Conservation (phyloP, 257 asterid species). For the Rauvolfia tetraphylla region DNA sequence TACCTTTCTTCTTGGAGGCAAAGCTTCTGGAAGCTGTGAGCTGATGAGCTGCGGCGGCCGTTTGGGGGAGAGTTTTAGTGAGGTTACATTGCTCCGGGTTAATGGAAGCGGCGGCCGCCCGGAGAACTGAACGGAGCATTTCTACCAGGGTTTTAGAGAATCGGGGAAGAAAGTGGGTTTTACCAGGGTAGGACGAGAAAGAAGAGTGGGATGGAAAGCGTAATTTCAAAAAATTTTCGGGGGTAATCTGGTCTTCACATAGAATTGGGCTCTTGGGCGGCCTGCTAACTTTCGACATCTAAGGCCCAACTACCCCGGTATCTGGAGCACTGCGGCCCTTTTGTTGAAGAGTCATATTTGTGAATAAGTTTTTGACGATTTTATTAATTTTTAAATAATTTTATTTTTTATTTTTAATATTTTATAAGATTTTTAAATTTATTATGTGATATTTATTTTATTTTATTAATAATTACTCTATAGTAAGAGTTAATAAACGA, state of each 20-base stretch:
- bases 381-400: too few relatives aligned
- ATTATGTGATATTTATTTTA: too few relatives aligned
- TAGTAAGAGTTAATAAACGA: too few relatives aligned
- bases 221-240: background rate
- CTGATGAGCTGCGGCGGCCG: constrained; percentile 28
- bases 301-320: too few relatives aligned
- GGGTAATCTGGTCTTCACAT: background rate
- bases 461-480: too few relatives aligned
- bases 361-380: too few relatives aligned
- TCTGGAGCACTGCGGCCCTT: too few relatives aligned
- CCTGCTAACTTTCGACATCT: too few relatives aligned
- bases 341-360: too few relatives aligned
- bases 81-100: constrained; percentile 9
- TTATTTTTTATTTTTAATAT: too few relatives aligned
- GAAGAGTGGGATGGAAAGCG: background rate
- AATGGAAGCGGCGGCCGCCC: constrained; percentile 29
- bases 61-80: constrained; percentile 7
- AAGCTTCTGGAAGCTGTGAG: constrained; percentile 37
- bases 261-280: too few relatives aligned
- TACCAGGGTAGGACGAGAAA: background rate
- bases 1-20: constrained; percentile 49
- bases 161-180: background rate
- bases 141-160: constrained; percentile 18
- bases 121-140: constrained; percentile 68
- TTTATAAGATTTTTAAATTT: too few relatives aligned